Evolutionary conservation across 129 eudicot species (phyloP).

Genomic region (Tanacetum coccineum): DNA sequence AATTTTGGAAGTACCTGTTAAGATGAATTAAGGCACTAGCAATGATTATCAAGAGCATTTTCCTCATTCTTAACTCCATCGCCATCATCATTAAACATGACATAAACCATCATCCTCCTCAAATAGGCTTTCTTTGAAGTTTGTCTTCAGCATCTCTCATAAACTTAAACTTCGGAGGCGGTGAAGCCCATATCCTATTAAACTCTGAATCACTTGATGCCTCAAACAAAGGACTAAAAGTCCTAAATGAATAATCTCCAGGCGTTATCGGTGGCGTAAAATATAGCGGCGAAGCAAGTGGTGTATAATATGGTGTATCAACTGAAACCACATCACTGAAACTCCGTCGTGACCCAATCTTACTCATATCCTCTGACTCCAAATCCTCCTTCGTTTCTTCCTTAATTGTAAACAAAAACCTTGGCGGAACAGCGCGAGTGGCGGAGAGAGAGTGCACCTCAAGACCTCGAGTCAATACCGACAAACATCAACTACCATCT

Average conservation of each 20-base stretch:
- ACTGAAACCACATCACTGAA: slow-evolving; percentile 46
- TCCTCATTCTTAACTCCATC: slow-evolving; percentile 26
- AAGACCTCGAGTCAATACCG: slow-evolving; percentile 36
- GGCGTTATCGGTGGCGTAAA: slow-evolving; percentile 75
- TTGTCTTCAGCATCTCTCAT: slow-evolving; percentile 90
- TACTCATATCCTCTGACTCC: slow-evolving; percentile 60
- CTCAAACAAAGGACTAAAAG: slow-evolving; percentile 53
- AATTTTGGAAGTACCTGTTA: slow-evolving; percentile 21
- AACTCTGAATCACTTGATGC: slow-evolving; percentile 62
- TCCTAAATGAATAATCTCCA: slow-evolving; percentile 30
- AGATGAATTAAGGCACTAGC: not conserved
- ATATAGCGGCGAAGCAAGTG: slow-evolving; percentile 59
- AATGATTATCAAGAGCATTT: slow-evolving; percentile 22
- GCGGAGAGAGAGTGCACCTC: too few species aligned
- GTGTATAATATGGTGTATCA: slow-evolving; percentile 67
- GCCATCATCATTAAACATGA: too few species aligned
- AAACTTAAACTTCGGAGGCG: slow-evolving; percentile 79
- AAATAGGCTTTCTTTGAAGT: slow-evolving; percentile 40
- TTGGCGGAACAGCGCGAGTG: slow-evolving; percentile 63
- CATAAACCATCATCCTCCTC: slow-evolving; percentile 30
- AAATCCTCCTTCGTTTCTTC: slow-evolving; percentile 84
- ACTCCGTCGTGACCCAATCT: slow-evolving; percentile 40
- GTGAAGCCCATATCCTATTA: slow-evolving; percentile 52
- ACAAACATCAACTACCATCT: not conserved
- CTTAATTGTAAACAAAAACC: slow-evolving; percentile 78